Base-by-base conservation (phyloP, 75 land plant genomes). In the Larix kaempferi region DNA sequence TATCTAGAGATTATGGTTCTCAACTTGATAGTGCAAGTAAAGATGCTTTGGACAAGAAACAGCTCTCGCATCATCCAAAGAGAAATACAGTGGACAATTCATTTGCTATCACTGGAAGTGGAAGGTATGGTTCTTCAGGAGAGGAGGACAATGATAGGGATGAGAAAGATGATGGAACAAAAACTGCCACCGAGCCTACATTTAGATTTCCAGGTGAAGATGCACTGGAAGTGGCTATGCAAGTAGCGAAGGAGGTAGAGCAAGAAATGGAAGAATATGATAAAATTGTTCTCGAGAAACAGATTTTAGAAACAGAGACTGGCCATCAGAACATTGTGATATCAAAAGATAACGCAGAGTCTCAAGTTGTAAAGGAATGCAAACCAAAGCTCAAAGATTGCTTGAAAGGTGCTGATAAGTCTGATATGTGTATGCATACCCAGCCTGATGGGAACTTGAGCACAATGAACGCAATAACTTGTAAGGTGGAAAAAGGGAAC, bases 161-260 rank as follows among this genome's bases (percentile, higher is more conserved):
- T 23, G 79, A 26, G 73, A 65, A 52, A 54, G 26, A 25, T 63
- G 76, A n/a, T 26, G 33, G 54, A 49, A 8, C 54, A 10, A 10
- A 56, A 52, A 74, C 6, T 25, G 6, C 33, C 23, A 56, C 13
- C 3, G 75, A 74, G 57, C 26, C 75, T 55, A 49, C 58, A 27
- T 26, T 16, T 25, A 23, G 44, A 6, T 26, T 52, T 49, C 21
- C 56, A 25, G 75, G 75, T 63, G 88, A 84, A 57, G 88, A 84
- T 77, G 86, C 87, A n/a, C 56, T 84, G 52, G 88, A 84, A 69
- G 88, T 82, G 59, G 88, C 81, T 26, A 80, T 75, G 57, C 87
- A 86, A 56, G 87, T 80, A 61, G 86, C 76, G 67, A 81, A 71
- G 57, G 80, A 78, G 29, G 77, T 73, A 37, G 41, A 78, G 33